phyloP scores from a whole-genome alignment of 371 early-diverging fungal genomes.

The Mucor circinelloides region DNA sequence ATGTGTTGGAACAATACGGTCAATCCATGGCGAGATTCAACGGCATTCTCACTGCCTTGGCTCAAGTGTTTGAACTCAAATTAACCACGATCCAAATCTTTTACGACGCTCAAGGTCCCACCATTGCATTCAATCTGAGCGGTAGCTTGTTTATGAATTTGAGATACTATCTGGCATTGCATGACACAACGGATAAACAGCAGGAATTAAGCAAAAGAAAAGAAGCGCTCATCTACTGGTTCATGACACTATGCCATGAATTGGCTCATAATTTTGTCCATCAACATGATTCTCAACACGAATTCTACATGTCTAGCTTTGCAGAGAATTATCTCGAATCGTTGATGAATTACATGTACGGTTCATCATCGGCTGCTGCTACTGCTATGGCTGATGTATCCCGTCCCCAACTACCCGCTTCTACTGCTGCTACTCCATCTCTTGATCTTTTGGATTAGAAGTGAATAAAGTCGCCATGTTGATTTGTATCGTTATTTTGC shows the following conservation, averaged over 20 bases:
- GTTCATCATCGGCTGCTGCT: background rate
- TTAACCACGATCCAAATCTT: constrained; percentile 70
- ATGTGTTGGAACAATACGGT: constrained; percentile 44
- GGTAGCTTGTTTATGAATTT: constrained; percentile 86
- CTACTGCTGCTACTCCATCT: background rate
- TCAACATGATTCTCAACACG: constrained; percentile 58
- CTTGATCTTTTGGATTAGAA: background rate
- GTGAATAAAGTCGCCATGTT: background rate
- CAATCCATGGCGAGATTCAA: constrained; percentile 59
- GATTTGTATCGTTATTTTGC: background rate
- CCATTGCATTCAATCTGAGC: constrained; percentile 84
- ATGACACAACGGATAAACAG: constrained; percentile 33
- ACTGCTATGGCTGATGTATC: background rate
- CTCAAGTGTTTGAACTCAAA: constrained; percentile 67
- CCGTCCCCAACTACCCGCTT: background rate
- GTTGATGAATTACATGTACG: constrained; percentile 30
- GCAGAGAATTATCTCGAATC: constrained; percentile 73
- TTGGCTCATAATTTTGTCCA: constrained; percentile 84
- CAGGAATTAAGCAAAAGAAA: constrained; percentile 34
- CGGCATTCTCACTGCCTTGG: constrained; percentile 55
- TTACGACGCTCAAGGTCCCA: constrained; percentile 67
- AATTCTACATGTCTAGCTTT: constrained; percentile 77
- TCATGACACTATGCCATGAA: constrained; percentile 88
- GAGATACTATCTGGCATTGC: constrained; percentile 74
- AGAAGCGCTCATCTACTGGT: constrained; percentile 81